Evolutionary conservation across 306 rosid species (phyloP), one percentile per base, ranked within the genome.

Genomic region (Lathyrus oleraceus): DNA sequence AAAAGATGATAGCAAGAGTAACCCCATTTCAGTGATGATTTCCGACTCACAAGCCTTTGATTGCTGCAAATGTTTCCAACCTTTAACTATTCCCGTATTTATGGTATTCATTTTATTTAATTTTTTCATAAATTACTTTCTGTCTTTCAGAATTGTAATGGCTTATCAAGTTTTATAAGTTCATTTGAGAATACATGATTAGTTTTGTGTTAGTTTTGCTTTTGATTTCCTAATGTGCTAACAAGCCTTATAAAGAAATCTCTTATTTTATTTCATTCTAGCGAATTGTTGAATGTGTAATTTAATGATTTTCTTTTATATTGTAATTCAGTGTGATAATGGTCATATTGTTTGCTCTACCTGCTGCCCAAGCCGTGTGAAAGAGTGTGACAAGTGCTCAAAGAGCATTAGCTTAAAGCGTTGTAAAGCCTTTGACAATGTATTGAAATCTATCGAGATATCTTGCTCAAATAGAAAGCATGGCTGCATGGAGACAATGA

Each of bases 301-400:
- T 30, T 28, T 47, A 23, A 30, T 19, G 15, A 32, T 4, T 23
- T 38, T 15, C 39, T 35, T 32, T 38, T 72, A 39, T 39, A 21
- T 79, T 79, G 17, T 59, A 58, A 71, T 79, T 45, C 84, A 90
- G 96, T 90, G 96, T 13, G 83, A 81, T 61, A 82, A 90, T 65
- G 91, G 91, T 19, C 96, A 87, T 53, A 76, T 82, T 52, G 80
- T 85, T 65, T 90, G 94, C 82, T 79, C 81, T 53, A 59, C 71
- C 43, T 90, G 96, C 72, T 77, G 87, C 14, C 6, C 12, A 39
- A 75, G 57, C 48, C 48, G 65, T 67, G 3, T 14, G 10, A 72
- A 84, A 7, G 84, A 85, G 77, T 90, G 96, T 25, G 72, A 82
- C 15, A 25, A 71, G 47, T 89, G 96, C 72, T 73, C 67, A 23